phyloP scores from a whole-genome alignment of 73 alveolate genomes.

The Tetrahymena elliotti region DNA sequence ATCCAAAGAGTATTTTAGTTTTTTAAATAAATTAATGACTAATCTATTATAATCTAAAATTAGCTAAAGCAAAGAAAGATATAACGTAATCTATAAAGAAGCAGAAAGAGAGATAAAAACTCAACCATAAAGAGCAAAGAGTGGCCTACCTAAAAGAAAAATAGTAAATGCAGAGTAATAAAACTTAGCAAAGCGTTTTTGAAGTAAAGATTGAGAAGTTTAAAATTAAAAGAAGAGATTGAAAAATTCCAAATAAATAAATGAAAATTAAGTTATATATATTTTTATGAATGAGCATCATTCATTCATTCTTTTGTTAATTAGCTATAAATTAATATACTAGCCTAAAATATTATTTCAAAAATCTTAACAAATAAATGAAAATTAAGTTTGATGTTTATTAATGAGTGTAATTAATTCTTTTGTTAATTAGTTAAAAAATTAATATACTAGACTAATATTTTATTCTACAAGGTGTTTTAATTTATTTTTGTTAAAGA shows the following conservation, averaged over 20 bases:
- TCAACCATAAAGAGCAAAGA: background rate
- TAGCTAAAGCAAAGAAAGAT: background rate
- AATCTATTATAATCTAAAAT: background rate
- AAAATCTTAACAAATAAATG: too few relatives aligned
- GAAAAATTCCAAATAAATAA: background rate
- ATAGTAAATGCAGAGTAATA: background rate
- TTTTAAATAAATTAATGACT: background rate
- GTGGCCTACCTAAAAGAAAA: background rate
- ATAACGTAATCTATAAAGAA: background rate
- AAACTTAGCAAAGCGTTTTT: background rate
- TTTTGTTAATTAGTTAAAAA: too few relatives aligned
- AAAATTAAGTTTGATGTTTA: too few relatives aligned
- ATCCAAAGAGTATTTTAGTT: background rate
- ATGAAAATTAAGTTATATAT: background rate
- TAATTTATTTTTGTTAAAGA: too few relatives aligned
- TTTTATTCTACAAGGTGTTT: too few relatives aligned
- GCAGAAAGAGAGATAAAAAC: background rate
- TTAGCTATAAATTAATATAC: background rate
- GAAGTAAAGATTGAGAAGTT: background rate
- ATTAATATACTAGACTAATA: too few relatives aligned
- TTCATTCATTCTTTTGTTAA: too few relatives aligned
- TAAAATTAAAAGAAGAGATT: background rate
- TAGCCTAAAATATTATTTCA: too few relatives aligned
- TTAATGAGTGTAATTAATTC: too few relatives aligned
- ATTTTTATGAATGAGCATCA: background rate